Evolutionary conservation across 2,329 filamentous ascomycete genomes (phyloP).

Genomic region (Epichloe festucae): DNA sequence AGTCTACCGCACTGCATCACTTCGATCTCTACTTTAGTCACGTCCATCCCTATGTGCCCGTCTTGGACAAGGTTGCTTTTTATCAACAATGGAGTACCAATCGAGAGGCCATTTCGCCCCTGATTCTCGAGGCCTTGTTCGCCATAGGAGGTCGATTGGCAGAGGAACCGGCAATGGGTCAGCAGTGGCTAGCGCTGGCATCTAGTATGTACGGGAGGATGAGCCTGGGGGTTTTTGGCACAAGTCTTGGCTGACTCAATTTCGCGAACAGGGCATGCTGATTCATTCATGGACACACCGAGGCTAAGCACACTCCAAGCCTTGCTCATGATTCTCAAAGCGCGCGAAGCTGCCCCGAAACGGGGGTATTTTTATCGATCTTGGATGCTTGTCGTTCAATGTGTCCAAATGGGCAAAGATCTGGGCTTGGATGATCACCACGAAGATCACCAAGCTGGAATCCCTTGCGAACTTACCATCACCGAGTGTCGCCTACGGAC

Average conservation of each 20-base stretch:
- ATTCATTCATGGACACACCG: conserved; percentile 87
- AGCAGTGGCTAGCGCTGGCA: conserved; percentile 86
- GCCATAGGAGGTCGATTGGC: conserved; percentile 75
- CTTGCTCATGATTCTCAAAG: conserved; percentile 75
- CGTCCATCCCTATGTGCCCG: conserved; percentile 85
- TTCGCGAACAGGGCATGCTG: conserved; percentile 58
- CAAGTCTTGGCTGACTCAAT: neutral
- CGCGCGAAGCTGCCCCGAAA: conserved; percentile 81
- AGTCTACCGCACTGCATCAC: conserved; percentile 68
- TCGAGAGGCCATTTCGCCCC: conserved; percentile 71
- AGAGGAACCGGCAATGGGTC: conserved; percentile 70
- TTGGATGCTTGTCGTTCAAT: conserved; percentile 90
- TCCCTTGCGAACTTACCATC: conserved; percentile 52
- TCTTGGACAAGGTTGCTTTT: conserved; percentile 69
- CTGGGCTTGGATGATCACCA: conserved; percentile 80
- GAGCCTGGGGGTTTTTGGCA: neutral
- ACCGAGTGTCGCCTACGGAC: conserved; percentile 75
- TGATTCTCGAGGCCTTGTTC: conserved; percentile 83
- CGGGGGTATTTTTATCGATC: conserved; percentile 93
- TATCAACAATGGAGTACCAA: conserved; percentile 84
- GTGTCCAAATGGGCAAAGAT: conserved; percentile 87
- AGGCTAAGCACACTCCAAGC: conserved; percentile 86
- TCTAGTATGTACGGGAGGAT: conserved; percentile 43
- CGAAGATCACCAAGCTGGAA: conserved; percentile 61
- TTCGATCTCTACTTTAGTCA: conserved; percentile 85